A percentile compares a stretch with the other conserved stretches of the same genome.
Conservation (phyloP, 2,329 filamentous ascomycete genomes). For the Orbilia oligospora region DNA sequence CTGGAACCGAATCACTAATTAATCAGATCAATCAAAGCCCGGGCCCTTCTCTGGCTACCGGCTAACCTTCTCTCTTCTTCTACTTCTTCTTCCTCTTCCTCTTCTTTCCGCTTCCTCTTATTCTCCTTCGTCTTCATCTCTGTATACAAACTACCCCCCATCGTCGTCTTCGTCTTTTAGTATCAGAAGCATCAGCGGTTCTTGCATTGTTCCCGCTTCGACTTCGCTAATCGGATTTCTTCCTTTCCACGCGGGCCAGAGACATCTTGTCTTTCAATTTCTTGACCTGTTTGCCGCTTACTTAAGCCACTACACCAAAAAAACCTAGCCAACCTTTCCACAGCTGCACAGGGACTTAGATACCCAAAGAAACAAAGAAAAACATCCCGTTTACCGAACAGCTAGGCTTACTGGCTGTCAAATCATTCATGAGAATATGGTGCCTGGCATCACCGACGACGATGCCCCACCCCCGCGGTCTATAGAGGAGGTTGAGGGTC, state of each 20-base stretch:
- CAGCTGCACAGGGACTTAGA: not conserved
- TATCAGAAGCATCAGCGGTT: not conserved
- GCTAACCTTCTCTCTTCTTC: not conserved
- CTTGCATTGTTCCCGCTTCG: conserved; percentile 2
- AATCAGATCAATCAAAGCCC: not conserved
- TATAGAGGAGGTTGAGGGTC: conserved; percentile 67
- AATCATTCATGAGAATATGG: conserved; percentile 23
- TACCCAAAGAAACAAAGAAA: conserved; percentile 4
- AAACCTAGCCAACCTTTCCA: not conserved
- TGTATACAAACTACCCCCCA: too few relatives aligned
- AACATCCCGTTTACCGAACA: conserved; percentile 1
- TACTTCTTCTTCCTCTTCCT: not conserved
- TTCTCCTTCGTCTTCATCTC: not conserved
- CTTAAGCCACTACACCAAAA: conserved; percentile 42
- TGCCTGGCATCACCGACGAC: conserved; percentile 52
- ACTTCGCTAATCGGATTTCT: conserved; percentile 60
- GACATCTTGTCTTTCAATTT: conserved; percentile 37
- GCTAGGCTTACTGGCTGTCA: not conserved
- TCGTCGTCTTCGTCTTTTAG: not conserved
- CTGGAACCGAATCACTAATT: not conserved
- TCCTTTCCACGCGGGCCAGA: conserved; percentile 22
- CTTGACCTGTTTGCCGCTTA: conserved; percentile 36
- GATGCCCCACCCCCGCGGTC: conserved; percentile 65
- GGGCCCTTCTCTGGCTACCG: too few relatives aligned
- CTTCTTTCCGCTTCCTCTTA: not conserved